A percentile compares a stretch with the other conserved stretches of the same genome.
These are phyloP conservation scores for Diutina sp. DNA, from an alignment of 1,139 yeast species.

Conservation along the genomic window DNA sequence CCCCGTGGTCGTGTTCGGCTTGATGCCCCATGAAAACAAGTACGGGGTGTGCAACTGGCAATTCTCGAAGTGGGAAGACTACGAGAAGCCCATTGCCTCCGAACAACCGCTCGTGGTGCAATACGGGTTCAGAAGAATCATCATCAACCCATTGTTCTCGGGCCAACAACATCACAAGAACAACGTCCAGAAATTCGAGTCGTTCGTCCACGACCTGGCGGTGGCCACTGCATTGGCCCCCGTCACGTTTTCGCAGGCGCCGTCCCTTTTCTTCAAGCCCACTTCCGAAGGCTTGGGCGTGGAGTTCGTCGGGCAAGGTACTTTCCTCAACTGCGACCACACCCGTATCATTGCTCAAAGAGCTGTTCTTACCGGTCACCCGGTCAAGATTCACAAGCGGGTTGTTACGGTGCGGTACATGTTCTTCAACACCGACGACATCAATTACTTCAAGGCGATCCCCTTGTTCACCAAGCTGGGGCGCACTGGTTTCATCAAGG, in stretches of 20 bases:
- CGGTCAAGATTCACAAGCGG: constrained; percentile 86
- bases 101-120: constrained; percentile 73
- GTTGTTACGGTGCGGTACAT: constrained; percentile 91
- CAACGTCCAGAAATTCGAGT: constrained; percentile 78
- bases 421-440: constrained; percentile 91
- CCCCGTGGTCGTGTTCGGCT: constrained; percentile 58
- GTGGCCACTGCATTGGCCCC: constrained; percentile 89
- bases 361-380: constrained; percentile 83
- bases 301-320: constrained; percentile 79
- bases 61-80: constrained; percentile 80
- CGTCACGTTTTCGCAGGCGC: constrained; percentile 71
- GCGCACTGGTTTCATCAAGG: constrained; percentile 87
- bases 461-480: constrained; percentile 91
- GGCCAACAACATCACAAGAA: constrained; percentile 68
- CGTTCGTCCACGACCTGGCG: constrained; percentile 56
- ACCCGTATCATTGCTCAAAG: constrained; percentile 80
- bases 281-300: constrained; percentile 28
- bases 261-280: constrained; percentile 55
- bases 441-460: constrained; percentile 80
- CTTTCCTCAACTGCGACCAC: constrained; percentile 79
- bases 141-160: constrained; percentile 76
- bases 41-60: constrained; percentile 73
- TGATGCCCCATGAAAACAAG: constrained; percentile 79
- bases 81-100: constrained; percentile 71
- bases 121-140: constrained; percentile 85